These are phyloP conservation scores for Moringa oleifera DNA, from an alignment of 345 rosid genomes.

Conservation along the genomic window DNA sequence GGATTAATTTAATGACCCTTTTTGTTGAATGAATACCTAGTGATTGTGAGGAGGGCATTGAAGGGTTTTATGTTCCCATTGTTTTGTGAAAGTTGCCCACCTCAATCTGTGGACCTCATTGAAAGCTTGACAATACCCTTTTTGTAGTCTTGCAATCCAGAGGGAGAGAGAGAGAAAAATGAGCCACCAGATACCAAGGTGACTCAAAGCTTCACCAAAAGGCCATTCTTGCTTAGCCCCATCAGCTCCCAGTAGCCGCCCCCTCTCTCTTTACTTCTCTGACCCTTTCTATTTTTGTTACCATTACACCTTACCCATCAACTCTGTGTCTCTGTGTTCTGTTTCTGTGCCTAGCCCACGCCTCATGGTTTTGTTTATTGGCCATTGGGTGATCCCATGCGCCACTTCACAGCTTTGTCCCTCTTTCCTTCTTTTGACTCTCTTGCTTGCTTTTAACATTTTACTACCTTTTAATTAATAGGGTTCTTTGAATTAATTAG, in stretches of 20 bases:
- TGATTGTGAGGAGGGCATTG: too few species aligned
- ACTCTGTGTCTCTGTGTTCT: background rate
- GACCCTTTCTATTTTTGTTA: conserved; percentile 26
- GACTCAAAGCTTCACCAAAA: conserved; percentile 51
- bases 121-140: conserved; percentile 10
- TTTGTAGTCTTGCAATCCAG: background rate
- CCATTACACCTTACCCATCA: background rate
- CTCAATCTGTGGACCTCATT: conserved; percentile 13
- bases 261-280: conserved; percentile 7
- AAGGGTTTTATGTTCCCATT: too few species aligned
- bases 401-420: conserved; percentile 55
- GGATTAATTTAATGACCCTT: background rate
- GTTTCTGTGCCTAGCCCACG: background rate
- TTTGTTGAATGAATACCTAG: too few species aligned
- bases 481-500: background rate
- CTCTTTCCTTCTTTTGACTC: conserved; percentile 18
- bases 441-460: background rate
- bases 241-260: conserved; percentile 30
- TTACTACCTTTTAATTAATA: background rate
- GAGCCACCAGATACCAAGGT: conserved; percentile 10
- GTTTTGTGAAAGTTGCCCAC: conserved; percentile 7
- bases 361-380: conserved; percentile 37
- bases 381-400: conserved; percentile 50
- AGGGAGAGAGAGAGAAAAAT: background rate
- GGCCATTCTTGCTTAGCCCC: conserved; percentile 31